A percentile compares a stretch with the other conserved stretches of the same genome.
These are phyloP conservation scores for Marasmius oreades DNA, from an alignment of 1,284 basidiomycete species.

Conservation along the genomic window DNA sequence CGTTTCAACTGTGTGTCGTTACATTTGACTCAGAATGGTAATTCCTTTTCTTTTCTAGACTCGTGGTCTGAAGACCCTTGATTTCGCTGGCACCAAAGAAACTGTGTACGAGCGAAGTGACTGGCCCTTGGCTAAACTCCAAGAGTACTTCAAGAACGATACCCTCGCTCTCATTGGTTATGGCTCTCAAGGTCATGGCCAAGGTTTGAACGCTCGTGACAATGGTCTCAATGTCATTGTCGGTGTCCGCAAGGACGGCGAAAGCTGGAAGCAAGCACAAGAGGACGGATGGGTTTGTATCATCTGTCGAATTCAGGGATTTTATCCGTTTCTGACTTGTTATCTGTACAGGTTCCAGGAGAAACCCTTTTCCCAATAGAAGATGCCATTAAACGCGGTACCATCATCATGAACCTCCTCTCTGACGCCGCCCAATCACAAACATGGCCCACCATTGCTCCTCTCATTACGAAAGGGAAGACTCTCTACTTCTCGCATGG, in stretches of 20 bases:
- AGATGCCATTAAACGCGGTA: slow-evolving; percentile 93
- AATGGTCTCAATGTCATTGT: slow-evolving; percentile 98
- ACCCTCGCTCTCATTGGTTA: slow-evolving; percentile 99
- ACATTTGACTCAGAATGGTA: slow-evolving; percentile 7
- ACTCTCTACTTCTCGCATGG: slow-evolving; percentile 99
- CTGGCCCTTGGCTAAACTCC: slow-evolving; percentile 97
- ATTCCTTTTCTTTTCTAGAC: slow-evolving; percentile 20
- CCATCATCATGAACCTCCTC: slow-evolving; percentile 99
- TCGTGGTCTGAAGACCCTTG: slow-evolving; percentile 94
- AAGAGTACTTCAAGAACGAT: slow-evolving; percentile 99
- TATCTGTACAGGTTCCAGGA: slow-evolving; percentile 70
- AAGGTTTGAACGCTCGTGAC: slow-evolving; percentile 98
- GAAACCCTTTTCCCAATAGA: slow-evolving; percentile 99
- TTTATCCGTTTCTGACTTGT: slow-evolving; percentile 2
- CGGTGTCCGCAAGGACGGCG: slow-evolving; percentile 96
- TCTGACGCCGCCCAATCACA: slow-evolving; percentile 97
- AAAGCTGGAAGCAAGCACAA: slow-evolving; percentile 93
- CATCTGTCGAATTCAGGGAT: neutral
- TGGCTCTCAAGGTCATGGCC: slow-evolving; percentile 98
- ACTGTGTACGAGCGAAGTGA: slow-evolving; percentile 96
- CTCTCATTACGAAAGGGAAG: slow-evolving; percentile 98
- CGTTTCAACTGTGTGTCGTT: slow-evolving; percentile 22
- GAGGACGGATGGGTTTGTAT: slow-evolving; percentile 92
- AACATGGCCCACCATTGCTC: slow-evolving; percentile 87
- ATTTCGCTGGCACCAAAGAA: slow-evolving; percentile 97